phyloP scores from a whole-genome alignment of 169 alveolate species.

The Cryptosporidium ryanae region DNA sequence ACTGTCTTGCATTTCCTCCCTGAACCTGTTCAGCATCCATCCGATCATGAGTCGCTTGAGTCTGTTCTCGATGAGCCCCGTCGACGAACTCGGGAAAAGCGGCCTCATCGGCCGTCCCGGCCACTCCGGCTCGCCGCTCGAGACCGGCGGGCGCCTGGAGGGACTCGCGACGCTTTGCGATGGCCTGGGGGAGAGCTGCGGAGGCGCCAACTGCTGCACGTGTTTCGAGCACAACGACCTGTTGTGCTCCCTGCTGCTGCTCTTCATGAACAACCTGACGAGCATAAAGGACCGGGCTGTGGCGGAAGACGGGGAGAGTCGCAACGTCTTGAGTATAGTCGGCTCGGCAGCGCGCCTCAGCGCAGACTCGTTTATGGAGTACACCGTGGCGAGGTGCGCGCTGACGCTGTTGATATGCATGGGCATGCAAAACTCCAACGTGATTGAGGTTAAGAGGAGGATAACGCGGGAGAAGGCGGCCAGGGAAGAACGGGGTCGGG shows the following conservation, averaged over 20 bases:
- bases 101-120: too few species aligned
- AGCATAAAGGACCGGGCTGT: neutral
- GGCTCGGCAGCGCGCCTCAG: neutral
- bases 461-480: too few species aligned
- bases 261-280: slow-evolving; percentile 5
- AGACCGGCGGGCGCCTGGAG: neutral
- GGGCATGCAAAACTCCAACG: slow-evolving; percentile 18
- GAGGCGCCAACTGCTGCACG: slow-evolving; percentile 9
- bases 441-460: neutral
- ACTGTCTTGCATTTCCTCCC: slow-evolving; percentile 30
- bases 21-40: slow-evolving; percentile 21
- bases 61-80: slow-evolving; percentile 3
- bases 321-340: slow-evolving; percentile 1
- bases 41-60: slow-evolving; percentile 43
- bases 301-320: neutral
- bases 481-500: too few species aligned
- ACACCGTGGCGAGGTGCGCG: slow-evolving; percentile 28
- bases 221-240: slow-evolving; percentile 62
- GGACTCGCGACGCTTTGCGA: neutral
- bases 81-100: too few species aligned
- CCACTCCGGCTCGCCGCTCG: too few species aligned
- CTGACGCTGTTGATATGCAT: slow-evolving; percentile 35
- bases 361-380: slow-evolving; percentile 48
- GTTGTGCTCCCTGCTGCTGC: slow-evolving; percentile 16
- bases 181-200: neutral